Conservation (phyloP, 768 basidiomycete genomes). For the Collybiopsis luxurians region DNA sequence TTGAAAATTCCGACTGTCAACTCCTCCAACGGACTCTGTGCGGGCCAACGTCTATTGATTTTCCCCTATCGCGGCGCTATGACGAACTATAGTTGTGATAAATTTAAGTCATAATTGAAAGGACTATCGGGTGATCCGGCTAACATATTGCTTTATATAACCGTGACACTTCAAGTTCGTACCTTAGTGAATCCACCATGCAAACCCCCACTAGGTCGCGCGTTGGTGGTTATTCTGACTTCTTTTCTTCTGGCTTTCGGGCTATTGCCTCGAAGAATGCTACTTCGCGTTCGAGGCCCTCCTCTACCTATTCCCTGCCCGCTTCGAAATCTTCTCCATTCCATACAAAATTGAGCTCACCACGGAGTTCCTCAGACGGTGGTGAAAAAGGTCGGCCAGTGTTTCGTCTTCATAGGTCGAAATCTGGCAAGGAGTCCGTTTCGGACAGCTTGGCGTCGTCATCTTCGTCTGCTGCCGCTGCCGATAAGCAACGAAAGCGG, state of each 20-base stretch:
- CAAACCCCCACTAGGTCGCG: neutral
- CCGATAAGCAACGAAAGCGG: neutral
- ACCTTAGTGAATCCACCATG: neutral
- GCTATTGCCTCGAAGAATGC: neutral
- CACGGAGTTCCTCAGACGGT: neutral
- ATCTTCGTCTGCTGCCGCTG: neutral
- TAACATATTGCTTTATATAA: neutral
- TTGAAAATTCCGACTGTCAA: neutral
- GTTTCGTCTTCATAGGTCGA: neutral
- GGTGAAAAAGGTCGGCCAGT: neutral
- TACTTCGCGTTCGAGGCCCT: neutral
- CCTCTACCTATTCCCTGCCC: slow-evolving; percentile 1
- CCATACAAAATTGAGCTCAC: neutral
- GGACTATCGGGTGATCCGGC: neutral
- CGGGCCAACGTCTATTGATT: neutral
- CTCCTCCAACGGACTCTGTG: too few relatives aligned
- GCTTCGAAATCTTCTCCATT: neutral
- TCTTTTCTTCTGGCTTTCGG: slow-evolving; percentile 9
- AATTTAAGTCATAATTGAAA: too few relatives aligned
- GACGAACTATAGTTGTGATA: too few relatives aligned
- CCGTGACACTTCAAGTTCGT: neutral
- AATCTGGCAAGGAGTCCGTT: neutral
- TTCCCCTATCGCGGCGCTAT: neutral
- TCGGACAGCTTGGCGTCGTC: neutral
- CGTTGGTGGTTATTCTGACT: slow-evolving; percentile 10